These are phyloP conservation scores for Persicaria maculosa DNA, from an alignment of 148 eudicot genomes.

Conservation along the genomic window DNA sequence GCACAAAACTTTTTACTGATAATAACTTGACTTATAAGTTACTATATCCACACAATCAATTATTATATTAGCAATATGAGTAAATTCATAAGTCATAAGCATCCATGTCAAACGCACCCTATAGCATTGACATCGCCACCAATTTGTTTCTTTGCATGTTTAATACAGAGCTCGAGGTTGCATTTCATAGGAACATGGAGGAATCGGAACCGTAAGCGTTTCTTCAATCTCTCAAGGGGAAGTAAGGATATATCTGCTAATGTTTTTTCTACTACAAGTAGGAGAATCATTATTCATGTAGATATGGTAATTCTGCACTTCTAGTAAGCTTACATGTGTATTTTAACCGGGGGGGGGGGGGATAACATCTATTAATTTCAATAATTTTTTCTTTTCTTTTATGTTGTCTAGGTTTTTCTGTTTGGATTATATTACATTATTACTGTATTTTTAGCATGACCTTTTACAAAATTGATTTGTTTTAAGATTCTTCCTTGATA, in stretches of 20 bases:
- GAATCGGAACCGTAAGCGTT: slow-evolving; percentile 84
- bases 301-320: slow-evolving; percentile 65
- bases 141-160: not conserved
- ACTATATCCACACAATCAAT: too few species aligned
- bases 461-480: not conserved
- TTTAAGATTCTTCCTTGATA: not conserved
- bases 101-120: too few species aligned
- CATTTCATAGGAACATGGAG: slow-evolving; percentile 99
- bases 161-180: slow-evolving; percentile 76
- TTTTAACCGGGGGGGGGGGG: not conserved
- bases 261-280: slow-evolving; percentile 25
- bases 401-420: not conserved
- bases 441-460: not conserved
- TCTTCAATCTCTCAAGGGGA: slow-evolving; percentile 33
- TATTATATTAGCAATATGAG: too few species aligned
- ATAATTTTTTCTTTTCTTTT: not conserved
- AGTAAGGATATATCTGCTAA: slow-evolving; percentile 25
- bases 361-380: not conserved
- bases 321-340: not conserved
- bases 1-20: too few species aligned
- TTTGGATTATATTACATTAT: not conserved
- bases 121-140: not conserved
- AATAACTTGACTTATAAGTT: too few species aligned
- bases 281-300: slow-evolving; percentile 57
- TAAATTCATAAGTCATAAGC: too few species aligned